Conservation (phyloP, 2,329 filamentous ascomycete genomes). For the Fusarium sp. region DNA sequence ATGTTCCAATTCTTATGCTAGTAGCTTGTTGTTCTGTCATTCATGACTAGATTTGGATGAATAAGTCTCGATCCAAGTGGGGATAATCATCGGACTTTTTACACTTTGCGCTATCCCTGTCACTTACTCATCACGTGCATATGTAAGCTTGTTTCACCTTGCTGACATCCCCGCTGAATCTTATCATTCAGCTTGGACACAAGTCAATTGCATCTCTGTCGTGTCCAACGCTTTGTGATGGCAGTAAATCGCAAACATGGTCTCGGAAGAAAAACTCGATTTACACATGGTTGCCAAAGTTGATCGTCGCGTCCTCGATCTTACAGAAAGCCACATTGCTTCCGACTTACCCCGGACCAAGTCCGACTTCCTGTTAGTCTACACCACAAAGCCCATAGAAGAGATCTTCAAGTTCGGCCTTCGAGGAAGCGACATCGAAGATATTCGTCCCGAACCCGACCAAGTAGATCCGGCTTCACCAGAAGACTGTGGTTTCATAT, state of each 20-base stretch:
- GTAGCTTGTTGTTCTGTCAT: not conserved
- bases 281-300: not conserved
- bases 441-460: not conserved
- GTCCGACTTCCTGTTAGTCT: not conserved
- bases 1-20: rapidly evolving
- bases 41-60: rapidly evolving
- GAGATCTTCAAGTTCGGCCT: not conserved
- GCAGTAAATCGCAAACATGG: not conserved
- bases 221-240: not conserved
- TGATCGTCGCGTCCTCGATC: not conserved
- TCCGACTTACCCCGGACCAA: not conserved
- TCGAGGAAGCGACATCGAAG: conserved; percentile 1
- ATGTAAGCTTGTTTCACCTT: not conserved
- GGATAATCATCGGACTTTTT: not conserved
- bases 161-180: not conserved
- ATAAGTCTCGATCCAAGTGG: rapidly evolving
- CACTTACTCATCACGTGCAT: not conserved
- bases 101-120: not conserved
- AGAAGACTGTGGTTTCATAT: conserved; percentile 4
- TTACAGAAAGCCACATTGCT: not conserved
- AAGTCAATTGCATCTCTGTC: not conserved
- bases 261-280: not conserved
- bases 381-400: not conserved
- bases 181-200: not conserved
- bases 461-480: not conserved